Base-by-base conservation (phyloP, 441 rosid genomes). In the Pelargonium myrrhifolium region DNA sequence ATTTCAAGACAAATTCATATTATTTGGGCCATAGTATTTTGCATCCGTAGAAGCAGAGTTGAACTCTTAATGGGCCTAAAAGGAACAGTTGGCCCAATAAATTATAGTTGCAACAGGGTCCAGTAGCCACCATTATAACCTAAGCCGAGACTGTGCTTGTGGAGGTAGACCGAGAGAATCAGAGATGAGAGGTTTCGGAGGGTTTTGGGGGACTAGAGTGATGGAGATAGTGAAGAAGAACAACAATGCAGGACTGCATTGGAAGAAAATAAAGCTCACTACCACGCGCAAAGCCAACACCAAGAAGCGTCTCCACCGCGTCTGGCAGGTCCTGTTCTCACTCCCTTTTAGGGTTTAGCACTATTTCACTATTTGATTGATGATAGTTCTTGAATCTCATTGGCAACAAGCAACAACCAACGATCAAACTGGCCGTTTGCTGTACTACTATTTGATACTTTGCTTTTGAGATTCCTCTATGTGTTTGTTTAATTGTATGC, bases 191-290 rank as follows among this genome's bases (percentile, higher is more conserved):
- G 74, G 80, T 71, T 64, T 76, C 55, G 85, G 96, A 70, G 88
- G 88, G 49, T 90, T 93, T 74, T 89, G 96, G 93, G 97, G 89
- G 71, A 87, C 92, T 7, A 79, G 88, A 65, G 86, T 87, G 69
- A 68, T 88, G 95, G 98, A 90, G 85, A 83, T 88, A 39, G 98
- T 92, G 90, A 92, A 90, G 81, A 92, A 88, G 73, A 93, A 88
- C 68, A 96, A 90, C 75, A 90, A 93, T 0, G 93, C 92, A 22
- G 98, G 98, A 18, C 90, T 92, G 20, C 72, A 90, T 21, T 92
- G 97, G 98, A 93, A 93, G 77, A 73, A 97, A 74, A 89, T 90
- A 66, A 93, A 93, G 77, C 96, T 93, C 64, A 90, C 98, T 22
- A 12, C 92, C 35, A 89, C 97, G 26, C 97, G 93, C 79, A 87